Base-by-base conservation (phyloP, 768 basidiomycete species). In the Clitopilus hobsonii region DNA sequence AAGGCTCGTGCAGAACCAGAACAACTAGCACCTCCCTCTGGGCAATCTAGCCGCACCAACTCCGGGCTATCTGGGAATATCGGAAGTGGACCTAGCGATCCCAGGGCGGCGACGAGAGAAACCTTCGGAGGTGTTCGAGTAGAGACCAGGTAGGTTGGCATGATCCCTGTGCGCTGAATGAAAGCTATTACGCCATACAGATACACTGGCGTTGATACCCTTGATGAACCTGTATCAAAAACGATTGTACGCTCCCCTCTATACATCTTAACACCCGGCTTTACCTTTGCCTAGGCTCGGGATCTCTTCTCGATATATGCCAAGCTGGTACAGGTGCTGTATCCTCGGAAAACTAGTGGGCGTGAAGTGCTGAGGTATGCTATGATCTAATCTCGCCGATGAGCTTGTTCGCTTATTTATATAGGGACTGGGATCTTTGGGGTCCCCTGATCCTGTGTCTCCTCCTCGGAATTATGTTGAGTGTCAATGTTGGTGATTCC, bases 401-500 rank as follows among this genome's bases (percentile, higher is more conserved):
- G 2, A 7, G 20, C 20, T 29, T 29, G 28, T 32, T 57, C 10
- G 53, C 13, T 45, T 36, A 5, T n/a, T 11, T 13, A 36, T 25
- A 20, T 25, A 94, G 94, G 59, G 95, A 98, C 66, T 98, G 95
- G 96, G 96, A 98, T 71, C 79, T 98, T 23, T 98, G 96, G 96
- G 95, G 95, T 2, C 95, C 95, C 10, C 77, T 98, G 2, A 78
- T 98, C 23, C 78, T 94, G 36, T 92, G 88, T 61, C 77, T 95
- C 53, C 68, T 82, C 36, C 80, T 95, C 11, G 89, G 86, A 52
- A 86, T 92, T 41, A 86, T 94, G 77, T 81, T 96, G 18, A 94
- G 91, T 65, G 72, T 93, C 47, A 91, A 91, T 68, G 93, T 91
- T 64, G 51, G 80, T 61, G 20, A 45, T 32, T 8, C 18, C 38